A percentile compares a stretch with the other conserved stretches of the same genome.
phyloP scores from a whole-genome alignment of 257 asterid genomes.

The Solanum clarkiae region DNA sequence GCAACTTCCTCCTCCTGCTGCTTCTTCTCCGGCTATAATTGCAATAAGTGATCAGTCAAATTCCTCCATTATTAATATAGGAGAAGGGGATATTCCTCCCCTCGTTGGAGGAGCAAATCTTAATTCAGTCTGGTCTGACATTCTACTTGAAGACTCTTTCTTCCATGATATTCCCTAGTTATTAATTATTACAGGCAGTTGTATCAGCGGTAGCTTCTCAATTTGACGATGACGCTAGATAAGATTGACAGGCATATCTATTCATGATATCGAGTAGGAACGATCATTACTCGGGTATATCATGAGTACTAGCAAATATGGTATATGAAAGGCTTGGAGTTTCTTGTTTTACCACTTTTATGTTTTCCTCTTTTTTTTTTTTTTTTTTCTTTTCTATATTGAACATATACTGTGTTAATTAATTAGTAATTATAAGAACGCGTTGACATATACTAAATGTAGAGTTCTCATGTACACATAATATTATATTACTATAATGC shows the following conservation, averaged over 20 bases:
- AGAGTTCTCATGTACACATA: background rate
- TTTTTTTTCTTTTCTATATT: background rate
- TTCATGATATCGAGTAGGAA: background rate
- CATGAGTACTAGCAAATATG: background rate
- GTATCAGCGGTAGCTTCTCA: background rate
- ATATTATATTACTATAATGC: background rate
- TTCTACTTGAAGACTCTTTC: constrained; percentile 48
- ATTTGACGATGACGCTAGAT: background rate
- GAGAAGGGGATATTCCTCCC: constrained; percentile 15
- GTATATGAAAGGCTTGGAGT: constrained; percentile 9
- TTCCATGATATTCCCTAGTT: constrained; percentile 40
- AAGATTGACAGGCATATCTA: background rate
- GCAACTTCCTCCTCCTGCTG: constrained; percentile 9
- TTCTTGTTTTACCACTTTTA: constrained; percentile 5
- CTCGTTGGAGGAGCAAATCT: constrained; percentile 42
- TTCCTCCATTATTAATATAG: constrained; percentile 1
- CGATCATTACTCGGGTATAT: background rate
- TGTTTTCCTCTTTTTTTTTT: background rate
- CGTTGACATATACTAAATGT: background rate
- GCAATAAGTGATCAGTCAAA: constrained; percentile 12
- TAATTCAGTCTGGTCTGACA: constrained; percentile 47
- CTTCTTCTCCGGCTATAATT: constrained; percentile 6
- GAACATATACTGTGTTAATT: background rate
- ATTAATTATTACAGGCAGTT: background rate
- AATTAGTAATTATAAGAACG: background rate